phyloP scores from a whole-genome alignment of 331 rosid species.

The Malus hybrid region DNA sequence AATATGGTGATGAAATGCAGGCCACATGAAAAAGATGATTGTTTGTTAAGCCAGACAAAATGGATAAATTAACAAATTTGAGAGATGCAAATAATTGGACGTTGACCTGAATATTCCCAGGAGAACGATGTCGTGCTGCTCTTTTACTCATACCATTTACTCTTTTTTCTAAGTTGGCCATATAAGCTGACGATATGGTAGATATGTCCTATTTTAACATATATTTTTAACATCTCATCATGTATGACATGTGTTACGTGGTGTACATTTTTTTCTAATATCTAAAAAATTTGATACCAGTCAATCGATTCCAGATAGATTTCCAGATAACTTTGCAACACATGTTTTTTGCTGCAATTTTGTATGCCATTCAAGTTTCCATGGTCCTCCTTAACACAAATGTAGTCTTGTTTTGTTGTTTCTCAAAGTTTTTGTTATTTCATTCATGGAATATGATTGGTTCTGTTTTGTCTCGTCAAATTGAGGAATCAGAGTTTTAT shows the following conservation, averaged over 20 bases:
- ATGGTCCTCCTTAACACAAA: constrained; percentile 9
- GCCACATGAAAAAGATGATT: constrained; percentile 22
- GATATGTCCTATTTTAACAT: no score
- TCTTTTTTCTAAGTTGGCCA: no score
- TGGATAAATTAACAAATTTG: neutral
- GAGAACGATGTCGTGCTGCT: neutral
- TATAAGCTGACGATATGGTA: no score
- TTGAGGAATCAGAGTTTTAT: no score
- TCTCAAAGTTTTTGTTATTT: neutral
- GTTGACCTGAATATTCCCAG: neutral
- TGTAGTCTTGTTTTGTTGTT: neutral
- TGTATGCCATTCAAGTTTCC: constrained; percentile 8
- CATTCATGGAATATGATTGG: neutral
- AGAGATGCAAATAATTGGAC: neutral
- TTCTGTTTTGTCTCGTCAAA: neutral
- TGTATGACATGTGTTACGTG: no score
- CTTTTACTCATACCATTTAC: no score
- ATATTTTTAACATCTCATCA: no score
- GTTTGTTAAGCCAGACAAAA: constrained; percentile 6
- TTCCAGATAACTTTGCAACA: no score
- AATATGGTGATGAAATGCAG: neutral
- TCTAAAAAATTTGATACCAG: neutral
- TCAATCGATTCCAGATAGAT: neutral
- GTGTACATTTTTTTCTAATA: no score
- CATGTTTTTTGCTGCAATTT: neutral